Percentiles rank a stretch among this genome's conserved stretches.
These are phyloP conservation scores for Glaciozyma martinii DNA, from an alignment of 768 basidiomycete species.

Conservation along the genomic window DNA sequence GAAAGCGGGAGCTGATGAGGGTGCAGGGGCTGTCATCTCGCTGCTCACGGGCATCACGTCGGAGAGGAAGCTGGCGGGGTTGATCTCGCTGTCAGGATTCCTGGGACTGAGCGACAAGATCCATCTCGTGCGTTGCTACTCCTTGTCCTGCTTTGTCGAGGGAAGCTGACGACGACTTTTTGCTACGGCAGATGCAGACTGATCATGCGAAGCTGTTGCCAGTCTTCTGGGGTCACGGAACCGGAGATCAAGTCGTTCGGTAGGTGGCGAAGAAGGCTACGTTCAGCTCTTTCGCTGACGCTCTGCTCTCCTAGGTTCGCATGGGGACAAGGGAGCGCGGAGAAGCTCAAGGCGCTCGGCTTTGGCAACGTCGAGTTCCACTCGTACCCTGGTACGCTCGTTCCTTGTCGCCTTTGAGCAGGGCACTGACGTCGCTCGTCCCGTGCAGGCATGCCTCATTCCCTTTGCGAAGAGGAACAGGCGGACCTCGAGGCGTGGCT, in stretches of 20 bases:
- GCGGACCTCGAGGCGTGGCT: constrained; percentile 15
- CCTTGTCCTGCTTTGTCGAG: not conserved
- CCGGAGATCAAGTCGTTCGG: constrained; percentile 62
- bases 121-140: constrained; percentile 48
- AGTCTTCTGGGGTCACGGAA: constrained; percentile 81
- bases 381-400: constrained; percentile 13
- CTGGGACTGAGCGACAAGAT: constrained; percentile 51
- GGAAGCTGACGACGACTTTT: constrained; percentile 14
- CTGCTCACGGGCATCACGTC: constrained; percentile 18
- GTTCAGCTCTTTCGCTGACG: no score
- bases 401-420: not conserved
- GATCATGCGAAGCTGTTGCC: constrained; percentile 55
- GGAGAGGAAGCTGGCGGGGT: constrained; percentile 22
- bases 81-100: constrained; percentile 18
- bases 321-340: constrained; percentile 51
- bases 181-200: constrained; percentile 50
- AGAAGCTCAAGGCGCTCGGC: constrained; percentile 53
- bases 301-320: constrained; percentile 37
- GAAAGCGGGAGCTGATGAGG: not conserved
- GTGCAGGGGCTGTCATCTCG: constrained; percentile 9
- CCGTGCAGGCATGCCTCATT: constrained; percentile 19
- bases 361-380: constrained; percentile 43
- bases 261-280: not conserved
- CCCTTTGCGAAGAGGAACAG: constrained; percentile 21
- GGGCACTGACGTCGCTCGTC: not conserved